Base-by-base conservation (phyloP, 495 filamentous ascomycete genomes). In the Hypoxylon lienhwacheense region DNA sequence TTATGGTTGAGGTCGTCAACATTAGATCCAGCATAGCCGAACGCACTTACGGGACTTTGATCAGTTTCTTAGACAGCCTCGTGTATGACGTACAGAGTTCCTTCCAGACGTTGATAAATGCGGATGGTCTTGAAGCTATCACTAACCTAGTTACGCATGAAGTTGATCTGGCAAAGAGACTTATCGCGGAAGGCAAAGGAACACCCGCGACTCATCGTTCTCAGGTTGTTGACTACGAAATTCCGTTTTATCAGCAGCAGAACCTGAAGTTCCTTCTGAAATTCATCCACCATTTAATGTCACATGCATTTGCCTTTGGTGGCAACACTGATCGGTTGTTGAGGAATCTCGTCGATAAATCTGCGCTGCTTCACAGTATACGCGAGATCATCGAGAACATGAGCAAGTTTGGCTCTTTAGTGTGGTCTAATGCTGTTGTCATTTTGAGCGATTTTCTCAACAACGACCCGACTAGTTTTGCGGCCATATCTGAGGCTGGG, bases 381-480 rank as follows among this genome's bases (percentile, higher is more conserved):
- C 85, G 88, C 25, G 75, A 82, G 26, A 89, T 97, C n/a, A 87
- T 96, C 46, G 79, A 83, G 45, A 87, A 96, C 51, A 84, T 84
- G 19, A 68, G 70, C 10, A 74, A 88, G 11, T 99, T 90, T 66
- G 95, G 95, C 32, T 89, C 90, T 8, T 83, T 88, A 57, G 89
- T 97, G 11, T 99, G 95, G 95, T 95, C 90, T 47, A 87, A 88
- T 64, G 86, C 89, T 12, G 88, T 93, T 48, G 87, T 85, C 55
- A 90, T 97, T 58, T 77, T 97, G 20, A 92, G 88, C 69, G 92
- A 86, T 63, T 97, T 97, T 74, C 96, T 99, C 51, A 95, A 99
- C 70, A 97, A 97, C 65, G 95, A 99, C 62, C 95, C 95, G 2
- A 97, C 95, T 3, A 99, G 95, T 64, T 97, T 97, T 65, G 84